Evolutionary conservation across 805 yeast genomes (phyloP), one percentile per base, ranked within the genome.

Genomic region (Naumovozyma baii): DNA sequence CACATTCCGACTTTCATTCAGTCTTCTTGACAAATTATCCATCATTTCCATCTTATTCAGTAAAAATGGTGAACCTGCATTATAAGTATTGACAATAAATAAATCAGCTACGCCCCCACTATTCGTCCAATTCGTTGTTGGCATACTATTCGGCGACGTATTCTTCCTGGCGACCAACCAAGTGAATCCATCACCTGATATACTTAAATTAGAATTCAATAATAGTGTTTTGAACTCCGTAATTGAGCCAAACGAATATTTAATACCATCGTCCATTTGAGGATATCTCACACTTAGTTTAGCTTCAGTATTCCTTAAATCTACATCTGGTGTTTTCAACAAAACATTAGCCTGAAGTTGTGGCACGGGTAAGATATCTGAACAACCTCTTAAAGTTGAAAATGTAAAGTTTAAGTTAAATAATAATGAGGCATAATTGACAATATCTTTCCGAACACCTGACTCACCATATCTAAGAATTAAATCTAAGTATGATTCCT

Each of bases 131-230:
- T 35, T 50, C 55, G 36, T 38, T 8, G 47, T 36, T 7, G 41
- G 26, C 34, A 19, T 37, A 47, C 25, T 36, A 47, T 15, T 37
- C 36, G 2, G 34, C 33, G 15, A 38, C 31, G 13, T 38, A 34
- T 16, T 41, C 26, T 58, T 55, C 44, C 68, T 63, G 8, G 90
- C 94, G 17, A 87, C 80, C 15, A 92, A 66, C 92, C 96, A 92
- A 9, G 88, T 83, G 62, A 72, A 78, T 3, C 98, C 98, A 60
- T 85, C 90, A 37, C 97, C 96, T 44, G 80, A 76, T 44, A 86
- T 74, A 3, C 81, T 72, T 37, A 68, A 63, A 9, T 90, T 85
- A 1, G 92, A 77, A 42, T 75, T 73, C 42, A 83, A 55, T 33
- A 92, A 61, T 35, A 84, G 69, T 1, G 83, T 74, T 49, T 82